Conservation (phyloP, 768 basidiomycete species). For the Amanita muscaria region DNA sequence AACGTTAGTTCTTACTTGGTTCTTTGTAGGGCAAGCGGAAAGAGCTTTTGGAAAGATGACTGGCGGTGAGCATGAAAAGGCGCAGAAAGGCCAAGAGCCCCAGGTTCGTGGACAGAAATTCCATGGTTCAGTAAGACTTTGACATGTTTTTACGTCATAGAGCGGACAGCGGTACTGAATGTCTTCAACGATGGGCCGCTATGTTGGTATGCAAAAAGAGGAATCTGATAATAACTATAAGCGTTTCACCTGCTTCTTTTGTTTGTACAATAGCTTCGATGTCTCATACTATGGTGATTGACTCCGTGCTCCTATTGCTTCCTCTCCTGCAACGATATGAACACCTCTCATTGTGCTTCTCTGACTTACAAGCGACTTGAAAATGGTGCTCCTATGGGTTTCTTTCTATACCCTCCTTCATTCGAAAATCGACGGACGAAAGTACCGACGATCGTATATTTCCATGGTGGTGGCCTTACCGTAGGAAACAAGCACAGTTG, state of each 20-base stretch:
- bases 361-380: not conserved
- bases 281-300: too few relatives aligned
- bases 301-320: too few relatives aligned
- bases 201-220: not conserved
- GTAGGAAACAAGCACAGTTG: constrained; percentile 51
- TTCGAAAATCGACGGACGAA: not conserved
- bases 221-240: not conserved
- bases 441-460: constrained; percentile 33
- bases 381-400: not conserved
- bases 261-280: not conserved
- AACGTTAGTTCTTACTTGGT: not conserved
- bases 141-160: not conserved
- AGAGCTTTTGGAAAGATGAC: constrained; percentile 6
- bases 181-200: not conserved
- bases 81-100: constrained; percentile 2
- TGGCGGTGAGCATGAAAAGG: not conserved
- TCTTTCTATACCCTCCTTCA: constrained; percentile 7
- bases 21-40: constrained; percentile 1
- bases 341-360: not conserved
- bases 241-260: not conserved
- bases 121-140: too few relatives aligned
- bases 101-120: not conserved
- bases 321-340: too few relatives aligned
- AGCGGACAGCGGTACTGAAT: not conserved
- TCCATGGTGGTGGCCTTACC: constrained; percentile 50